phyloP scores from a whole-genome alignment of 371 early-diverging fungal genomes.

The Dichotomocladium elegans region DNA sequence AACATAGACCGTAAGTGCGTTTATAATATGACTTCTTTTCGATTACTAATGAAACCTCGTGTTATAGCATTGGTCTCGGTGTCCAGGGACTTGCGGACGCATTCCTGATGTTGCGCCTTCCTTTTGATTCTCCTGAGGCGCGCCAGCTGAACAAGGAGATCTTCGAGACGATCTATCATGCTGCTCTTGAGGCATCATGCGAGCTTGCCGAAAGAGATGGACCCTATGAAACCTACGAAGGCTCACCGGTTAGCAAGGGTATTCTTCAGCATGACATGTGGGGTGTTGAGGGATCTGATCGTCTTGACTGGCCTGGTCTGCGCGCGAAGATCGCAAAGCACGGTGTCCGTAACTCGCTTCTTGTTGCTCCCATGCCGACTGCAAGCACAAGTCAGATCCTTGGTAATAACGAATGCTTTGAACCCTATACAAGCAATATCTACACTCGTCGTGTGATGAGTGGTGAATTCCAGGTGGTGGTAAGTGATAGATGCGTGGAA shows the following conservation, averaged over 20 bases:
- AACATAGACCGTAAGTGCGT: slow-evolving; percentile 78
- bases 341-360: slow-evolving; percentile 94
- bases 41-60: neutral
- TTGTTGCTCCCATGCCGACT: slow-evolving; percentile 99
- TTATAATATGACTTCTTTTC: neutral
- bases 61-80: slow-evolving; percentile 83
- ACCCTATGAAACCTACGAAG: slow-evolving; percentile 87
- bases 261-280: slow-evolving; percentile 96
- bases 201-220: slow-evolving; percentile 86
- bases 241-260: slow-evolving; percentile 91
- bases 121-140: slow-evolving; percentile 94
- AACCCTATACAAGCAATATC: slow-evolving; percentile 95
- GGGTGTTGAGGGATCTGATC: slow-evolving; percentile 71
- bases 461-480: slow-evolving; percentile 98
- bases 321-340: slow-evolving; percentile 77
- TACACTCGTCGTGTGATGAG: slow-evolving; percentile 96
- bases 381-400: slow-evolving; percentile 98
- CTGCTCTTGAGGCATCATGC: slow-evolving; percentile 91
- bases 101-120: slow-evolving; percentile 89
- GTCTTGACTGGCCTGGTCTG: slow-evolving; percentile 89
- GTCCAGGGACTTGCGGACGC: slow-evolving; percentile 99
- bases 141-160: slow-evolving; percentile 83
- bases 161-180: slow-evolving; percentile 98
- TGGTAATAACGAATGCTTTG: slow-evolving; percentile 98
- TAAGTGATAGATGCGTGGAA: neutral